Conservation (phyloP, 495 filamentous ascomycete species). For the Daldinia bambusicola region DNA sequence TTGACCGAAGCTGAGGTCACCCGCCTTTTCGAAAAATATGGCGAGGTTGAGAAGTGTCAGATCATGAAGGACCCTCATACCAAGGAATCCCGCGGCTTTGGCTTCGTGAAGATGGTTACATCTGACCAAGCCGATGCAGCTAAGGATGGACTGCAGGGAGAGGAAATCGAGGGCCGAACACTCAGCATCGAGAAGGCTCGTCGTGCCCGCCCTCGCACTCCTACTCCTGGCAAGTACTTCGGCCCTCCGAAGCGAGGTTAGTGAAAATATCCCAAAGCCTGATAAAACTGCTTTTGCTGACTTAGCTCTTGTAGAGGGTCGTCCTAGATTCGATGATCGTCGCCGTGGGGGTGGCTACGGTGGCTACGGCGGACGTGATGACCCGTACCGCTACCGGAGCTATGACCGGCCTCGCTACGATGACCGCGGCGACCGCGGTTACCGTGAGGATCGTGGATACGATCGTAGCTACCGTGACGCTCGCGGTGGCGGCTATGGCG, state of each 20-base stretch:
- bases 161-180: conserved; percentile 93
- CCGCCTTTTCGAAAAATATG: conserved; percentile 97
- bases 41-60: conserved; percentile 97
- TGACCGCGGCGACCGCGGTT: conserved; percentile 58
- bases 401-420: conserved; percentile 56
- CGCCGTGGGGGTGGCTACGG: conserved; percentile 64
- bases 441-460: conserved; percentile 58
- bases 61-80: conserved; percentile 99
- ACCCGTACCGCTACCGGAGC: conserved; percentile 68
- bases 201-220: conserved; percentile 90
- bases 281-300: conserved; percentile 10
- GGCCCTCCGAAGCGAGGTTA: conserved; percentile 93
- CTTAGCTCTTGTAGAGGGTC: conserved; percentile 21
- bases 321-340: conserved; percentile 58
- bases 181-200: conserved; percentile 99
- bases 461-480: conserved; percentile 64
- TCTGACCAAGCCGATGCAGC: conserved; percentile 94
- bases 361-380: conserved; percentile 63
- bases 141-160: conserved; percentile 94
- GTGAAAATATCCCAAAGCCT: conserved; percentile 57
- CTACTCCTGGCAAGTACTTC: conserved; percentile 98
- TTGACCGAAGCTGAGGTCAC: conserved; percentile 90
- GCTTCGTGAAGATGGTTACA: conserved; percentile 98
- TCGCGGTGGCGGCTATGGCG: conserved; percentile 62
- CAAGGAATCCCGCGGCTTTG: conserved; percentile 98